These are phyloP conservation scores for Agrostemma githago DNA, from an alignment of 148 eudicot genomes.

Conservation along the genomic window DNA sequence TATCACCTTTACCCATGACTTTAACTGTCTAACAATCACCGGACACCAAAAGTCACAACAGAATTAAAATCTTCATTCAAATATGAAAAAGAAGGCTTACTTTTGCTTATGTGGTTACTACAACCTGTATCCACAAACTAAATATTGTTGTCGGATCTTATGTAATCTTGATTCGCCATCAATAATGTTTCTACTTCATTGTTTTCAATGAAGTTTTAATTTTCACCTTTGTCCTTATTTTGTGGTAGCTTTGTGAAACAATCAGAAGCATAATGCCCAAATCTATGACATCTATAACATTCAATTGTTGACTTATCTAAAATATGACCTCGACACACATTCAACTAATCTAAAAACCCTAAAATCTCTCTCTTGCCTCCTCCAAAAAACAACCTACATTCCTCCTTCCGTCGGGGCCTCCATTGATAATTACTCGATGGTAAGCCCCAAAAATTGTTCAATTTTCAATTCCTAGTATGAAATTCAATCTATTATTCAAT, in stretches of 20 bases:
- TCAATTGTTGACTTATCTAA: slow-evolving; percentile 22
- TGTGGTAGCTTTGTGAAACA: slow-evolving; percentile 20
- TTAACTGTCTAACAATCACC: slow-evolving; percentile 15
- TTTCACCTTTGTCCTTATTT: slow-evolving; percentile 7
- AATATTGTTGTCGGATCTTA: neutral
- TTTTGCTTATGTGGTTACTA: slow-evolving; percentile 19
- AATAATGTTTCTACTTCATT: slow-evolving; percentile 16
- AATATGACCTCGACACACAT: neutral
- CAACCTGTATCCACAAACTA: slow-evolving; percentile 25
- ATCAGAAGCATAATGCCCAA: slow-evolving; percentile 24
- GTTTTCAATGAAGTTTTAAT: slow-evolving; percentile 15
- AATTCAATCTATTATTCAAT: too few relatives aligned
- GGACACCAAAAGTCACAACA: slow-evolving; percentile 18
- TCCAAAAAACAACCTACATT: too few relatives aligned
- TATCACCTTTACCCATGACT: slow-evolving; percentile 20
- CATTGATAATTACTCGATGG: too few relatives aligned
- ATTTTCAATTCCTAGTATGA: too few relatives aligned
- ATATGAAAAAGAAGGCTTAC: slow-evolving; percentile 19
- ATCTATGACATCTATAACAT: slow-evolving; percentile 23
- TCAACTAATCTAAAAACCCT: too few relatives aligned
- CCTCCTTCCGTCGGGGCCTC: too few relatives aligned
- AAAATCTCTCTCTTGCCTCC: too few relatives aligned
- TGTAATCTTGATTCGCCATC: slow-evolving; percentile 12
- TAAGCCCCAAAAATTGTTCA: too few relatives aligned
- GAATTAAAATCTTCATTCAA: slow-evolving; percentile 22